Evolutionary conservation across 2,329 filamentous ascomycete genomes (phyloP), one percentile per base, ranked within the genome.

Genomic region (Alternaria brassicicola): DNA sequence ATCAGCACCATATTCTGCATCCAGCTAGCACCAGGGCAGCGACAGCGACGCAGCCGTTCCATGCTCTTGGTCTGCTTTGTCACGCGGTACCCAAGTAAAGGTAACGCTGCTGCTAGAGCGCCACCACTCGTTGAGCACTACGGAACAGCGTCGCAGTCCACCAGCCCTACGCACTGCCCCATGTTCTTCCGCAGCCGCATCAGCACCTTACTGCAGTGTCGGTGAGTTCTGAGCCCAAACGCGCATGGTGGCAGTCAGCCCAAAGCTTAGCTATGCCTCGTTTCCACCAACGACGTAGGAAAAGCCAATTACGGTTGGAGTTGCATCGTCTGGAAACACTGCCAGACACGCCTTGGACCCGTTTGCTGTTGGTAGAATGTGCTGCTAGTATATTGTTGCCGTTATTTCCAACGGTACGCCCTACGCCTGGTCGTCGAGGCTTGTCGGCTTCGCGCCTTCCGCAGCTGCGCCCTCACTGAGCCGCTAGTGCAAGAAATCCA

Each of bases 171-270:
- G 67, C 68, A 71, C 59, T 59, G 59, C 63, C 60, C 61, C 64
- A 68, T 62, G 59, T 63, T 63, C 62, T 64, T 58, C 68, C 65
- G 66, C 62, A 52, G 66, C 66, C 64, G 63, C 68, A 69, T 71
- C 68, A 71, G 65, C 68, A 71, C 67, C 64, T 67, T 71, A 65
- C 62, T 68, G 61, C 63, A 56, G 50, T 61, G 64, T 69, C 63
- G 64, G 65, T 69, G 67, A 65, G 50, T 45, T 49, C 57, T 59
- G 38, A 53, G 30, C 61, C 63, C 58, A 51, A 45, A 59, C 35
- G 52, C 60, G 61, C 57, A 57, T 62, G 59, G 55, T 42, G 55
- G 43, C 56, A 60, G 55, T 51, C 64, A 68, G 67, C 68, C 66
- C 55, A 66, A 67, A 69, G 68, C 68, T 70, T 70, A 63, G 63